Evolutionary conservation across 2,329 filamentous ascomycete species (phyloP).

Genomic region (Ascochyta koolunga): DNA sequence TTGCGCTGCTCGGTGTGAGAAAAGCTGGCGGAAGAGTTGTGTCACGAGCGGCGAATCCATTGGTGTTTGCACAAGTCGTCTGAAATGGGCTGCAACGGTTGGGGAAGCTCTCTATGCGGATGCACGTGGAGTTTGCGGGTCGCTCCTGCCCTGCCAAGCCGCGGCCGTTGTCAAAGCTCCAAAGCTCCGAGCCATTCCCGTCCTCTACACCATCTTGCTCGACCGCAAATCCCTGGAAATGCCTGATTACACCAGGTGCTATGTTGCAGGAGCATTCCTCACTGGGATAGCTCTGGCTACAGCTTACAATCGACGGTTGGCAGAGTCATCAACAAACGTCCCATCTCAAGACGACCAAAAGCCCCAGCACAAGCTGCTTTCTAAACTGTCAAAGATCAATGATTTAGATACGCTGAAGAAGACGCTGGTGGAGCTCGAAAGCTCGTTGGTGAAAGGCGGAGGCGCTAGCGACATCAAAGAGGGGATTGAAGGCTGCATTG

Average conservation of each 20-base stretch:
- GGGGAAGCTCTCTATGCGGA: conserved; percentile 22
- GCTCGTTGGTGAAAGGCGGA: conserved; percentile 16
- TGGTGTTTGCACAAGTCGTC: conserved; percentile 26
- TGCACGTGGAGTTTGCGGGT: conserved; percentile 34
- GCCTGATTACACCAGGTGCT: conserved; percentile 56
- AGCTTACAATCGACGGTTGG: conserved; percentile 23
- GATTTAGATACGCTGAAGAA: conserved; percentile 34
- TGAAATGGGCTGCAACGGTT: conserved; percentile 19
- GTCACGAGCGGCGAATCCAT: conserved; percentile 86
- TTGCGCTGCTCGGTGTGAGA: conserved; percentile 70
- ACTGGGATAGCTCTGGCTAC: conserved; percentile 73
- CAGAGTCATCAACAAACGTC: conserved; percentile 24
- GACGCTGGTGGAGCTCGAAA: conserved; percentile 27
- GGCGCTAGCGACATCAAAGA: conserved; percentile 61
- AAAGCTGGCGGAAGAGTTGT: conserved; percentile 84
- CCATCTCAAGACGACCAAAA: conserved; percentile 23
- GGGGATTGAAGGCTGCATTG: conserved; percentile 90
- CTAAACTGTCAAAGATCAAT: conserved; percentile 31
- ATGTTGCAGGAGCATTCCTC: conserved; percentile 74
- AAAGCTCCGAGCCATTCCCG: conserved; percentile 18
- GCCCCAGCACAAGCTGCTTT: conserved; percentile 28
- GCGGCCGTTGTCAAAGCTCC: conserved; percentile 27
- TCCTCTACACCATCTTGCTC: conserved; percentile 16
- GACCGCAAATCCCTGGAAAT: conserved; percentile 25
- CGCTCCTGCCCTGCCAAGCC: conserved; percentile 35